Evolutionary conservation across 805 yeast species (phyloP).

Genomic region (Saccharomycopsis vini): DNA sequence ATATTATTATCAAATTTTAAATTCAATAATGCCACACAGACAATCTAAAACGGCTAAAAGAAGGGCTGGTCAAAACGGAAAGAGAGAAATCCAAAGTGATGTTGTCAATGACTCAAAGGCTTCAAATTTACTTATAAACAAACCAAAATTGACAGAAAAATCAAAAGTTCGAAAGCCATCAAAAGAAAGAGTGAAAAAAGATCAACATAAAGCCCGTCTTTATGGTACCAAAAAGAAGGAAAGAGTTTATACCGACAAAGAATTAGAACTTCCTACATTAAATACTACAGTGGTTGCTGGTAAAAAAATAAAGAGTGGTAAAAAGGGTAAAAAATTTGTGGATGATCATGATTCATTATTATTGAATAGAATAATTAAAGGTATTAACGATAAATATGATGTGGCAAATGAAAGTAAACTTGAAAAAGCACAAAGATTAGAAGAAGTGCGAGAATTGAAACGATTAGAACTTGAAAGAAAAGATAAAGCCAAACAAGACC

Average conservation of each 20-base stretch:
- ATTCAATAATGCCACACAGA: conserved; percentile 41
- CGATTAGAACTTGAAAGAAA: conserved; percentile 80
- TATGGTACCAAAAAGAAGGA: conserved; percentile 49
- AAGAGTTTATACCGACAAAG: conserved; percentile 43
- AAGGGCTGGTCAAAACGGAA: conserved; percentile 40
- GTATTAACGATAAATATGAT: conserved; percentile 77
- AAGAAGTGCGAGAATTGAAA: conserved; percentile 80
- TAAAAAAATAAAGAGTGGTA: conserved; percentile 63
- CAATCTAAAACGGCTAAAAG: conserved; percentile 56
- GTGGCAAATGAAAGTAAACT: conserved; percentile 75
- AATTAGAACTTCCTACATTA: conserved; percentile 67
- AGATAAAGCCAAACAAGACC: conserved; percentile 59
- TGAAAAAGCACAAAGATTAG: conserved; percentile 82
- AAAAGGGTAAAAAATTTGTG: conserved; percentile 77
- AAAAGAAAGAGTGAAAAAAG: conserved; percentile 52
- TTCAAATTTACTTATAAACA: conserved; percentile 47
- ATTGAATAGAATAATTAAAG: conserved; percentile 61
- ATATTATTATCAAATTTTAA: neutral
- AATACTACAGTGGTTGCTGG: conserved; percentile 87
- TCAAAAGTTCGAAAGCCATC: conserved; percentile 41
- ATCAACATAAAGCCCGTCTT: conserved; percentile 52
- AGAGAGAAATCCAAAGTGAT: conserved; percentile 54
- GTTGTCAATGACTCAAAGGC: conserved; percentile 60
- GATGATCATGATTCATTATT: conserved; percentile 57
- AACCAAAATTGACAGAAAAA: conserved; percentile 53